Percentiles rank a stretch among this genome's conserved stretches.
Conservation (phyloP, 192 early-diverging fungal genomes). For the Linnemannia hyalina region DNA sequence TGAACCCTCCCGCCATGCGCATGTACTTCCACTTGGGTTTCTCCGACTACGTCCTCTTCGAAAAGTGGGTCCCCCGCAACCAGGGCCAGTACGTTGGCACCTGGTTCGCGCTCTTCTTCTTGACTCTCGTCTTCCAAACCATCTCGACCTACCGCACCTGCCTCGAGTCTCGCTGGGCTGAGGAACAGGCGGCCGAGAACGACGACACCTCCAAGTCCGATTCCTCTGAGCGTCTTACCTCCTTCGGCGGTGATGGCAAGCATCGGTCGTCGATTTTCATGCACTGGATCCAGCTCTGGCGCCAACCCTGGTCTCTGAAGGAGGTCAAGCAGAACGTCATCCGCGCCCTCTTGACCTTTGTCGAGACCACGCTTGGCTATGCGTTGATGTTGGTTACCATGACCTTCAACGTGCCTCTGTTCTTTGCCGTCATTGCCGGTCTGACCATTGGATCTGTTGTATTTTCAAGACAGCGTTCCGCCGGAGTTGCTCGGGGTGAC, state of each 20-base stretch:
- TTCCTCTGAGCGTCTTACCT: conserved; percentile 20
- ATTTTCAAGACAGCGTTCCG: conserved; percentile 54
- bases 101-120: conserved; percentile 66
- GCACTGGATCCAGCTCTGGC: conserved; percentile 45
- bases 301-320: conserved; percentile 28
- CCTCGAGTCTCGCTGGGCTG: conserved; percentile 54
- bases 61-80: conserved; percentile 69
- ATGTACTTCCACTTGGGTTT: conserved; percentile 78
- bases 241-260: neutral
- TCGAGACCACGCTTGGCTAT: conserved; percentile 63
- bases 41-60: conserved; percentile 72
- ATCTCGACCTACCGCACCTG: conserved; percentile 52
- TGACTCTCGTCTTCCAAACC: conserved; percentile 64
- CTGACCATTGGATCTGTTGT: conserved; percentile 62
- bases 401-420: conserved; percentile 74
- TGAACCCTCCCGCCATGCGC: conserved; percentile 65
- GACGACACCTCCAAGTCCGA: conserved; percentile 18
- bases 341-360: conserved; percentile 56
- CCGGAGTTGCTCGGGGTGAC: conserved; percentile 8
- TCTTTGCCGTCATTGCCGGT: conserved; percentile 69
- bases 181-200: conserved; percentile 3
- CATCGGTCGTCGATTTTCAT: conserved; percentile 31
- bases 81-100: conserved; percentile 64
- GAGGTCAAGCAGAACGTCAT: conserved; percentile 43
- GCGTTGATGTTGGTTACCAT: conserved; percentile 73